A percentile compares a stretch with the other conserved stretches of the same genome.
Conservation (phyloP, 306 rosid genomes). For the Ochetophila trinervis region DNA sequence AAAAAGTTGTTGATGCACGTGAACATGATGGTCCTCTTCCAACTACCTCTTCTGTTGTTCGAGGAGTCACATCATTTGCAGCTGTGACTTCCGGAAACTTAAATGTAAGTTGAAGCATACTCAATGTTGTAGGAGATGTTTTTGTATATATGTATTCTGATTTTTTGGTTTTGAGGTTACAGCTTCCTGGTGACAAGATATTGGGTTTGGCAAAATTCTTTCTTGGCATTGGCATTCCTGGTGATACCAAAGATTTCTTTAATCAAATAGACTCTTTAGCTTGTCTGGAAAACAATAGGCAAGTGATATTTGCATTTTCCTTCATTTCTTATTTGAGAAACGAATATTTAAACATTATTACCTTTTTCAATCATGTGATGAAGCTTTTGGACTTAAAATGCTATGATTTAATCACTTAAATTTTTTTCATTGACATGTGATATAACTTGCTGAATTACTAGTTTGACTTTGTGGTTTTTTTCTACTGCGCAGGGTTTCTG, state of each 20-base stretch:
- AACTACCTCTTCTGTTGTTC: conserved; percentile 88
- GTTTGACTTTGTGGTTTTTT: conserved; percentile 23
- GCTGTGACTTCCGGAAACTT: conserved; percentile 63
- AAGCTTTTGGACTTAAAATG: neutral
- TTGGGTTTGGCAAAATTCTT: conserved; percentile 92
- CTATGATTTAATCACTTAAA: too few relatives aligned
- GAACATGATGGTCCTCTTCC: conserved; percentile 76
- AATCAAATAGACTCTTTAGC: conserved; percentile 85
- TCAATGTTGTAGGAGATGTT: conserved; percentile 4
- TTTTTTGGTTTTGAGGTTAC: conserved; percentile 38
- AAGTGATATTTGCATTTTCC: conserved; percentile 26
- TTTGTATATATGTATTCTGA: conserved; percentile 24
- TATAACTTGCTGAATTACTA: neutral
- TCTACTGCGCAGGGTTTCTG: conserved; percentile 58
- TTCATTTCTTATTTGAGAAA: neutral
- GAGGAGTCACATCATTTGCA: conserved; percentile 74
- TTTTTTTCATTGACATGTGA: neutral
- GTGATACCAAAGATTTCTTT: conserved; percentile 83
- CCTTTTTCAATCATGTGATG: neutral
- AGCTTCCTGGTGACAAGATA: conserved; percentile 76
- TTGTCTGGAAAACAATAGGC: conserved; percentile 74
- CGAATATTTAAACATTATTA: neutral
- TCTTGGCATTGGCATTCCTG: conserved; percentile 90
- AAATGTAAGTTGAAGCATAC: conserved; percentile 49
- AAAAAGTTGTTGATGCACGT: conserved; percentile 63